These are phyloP conservation scores for Biscogniauxia marginata DNA, from an alignment of 2,329 filamentous ascomycete genomes.

Conservation along the genomic window DNA sequence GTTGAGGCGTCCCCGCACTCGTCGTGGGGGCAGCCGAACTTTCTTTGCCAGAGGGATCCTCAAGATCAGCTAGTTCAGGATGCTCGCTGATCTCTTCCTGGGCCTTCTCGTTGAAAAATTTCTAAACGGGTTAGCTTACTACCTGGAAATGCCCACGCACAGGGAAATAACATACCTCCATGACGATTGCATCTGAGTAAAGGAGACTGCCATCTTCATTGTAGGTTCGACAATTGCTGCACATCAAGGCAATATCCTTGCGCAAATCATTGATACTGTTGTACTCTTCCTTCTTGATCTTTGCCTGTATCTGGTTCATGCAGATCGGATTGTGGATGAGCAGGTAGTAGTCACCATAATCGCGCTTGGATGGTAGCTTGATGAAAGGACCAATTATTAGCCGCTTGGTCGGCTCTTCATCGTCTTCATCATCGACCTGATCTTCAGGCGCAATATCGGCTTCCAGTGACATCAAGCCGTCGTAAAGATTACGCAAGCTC, in stretches of 20 bases:
- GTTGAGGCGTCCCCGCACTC: constrained; percentile 63
- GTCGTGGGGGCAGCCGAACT: constrained; percentile 52
- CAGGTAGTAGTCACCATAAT: constrained; percentile 93
- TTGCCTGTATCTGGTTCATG: constrained; percentile 91
- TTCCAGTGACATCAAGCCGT: constrained; percentile 79
- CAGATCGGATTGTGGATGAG: constrained; percentile 91
- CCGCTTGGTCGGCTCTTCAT: constrained; percentile 62
- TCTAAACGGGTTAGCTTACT: constrained; percentile 43
- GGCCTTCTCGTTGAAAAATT: constrained; percentile 55
- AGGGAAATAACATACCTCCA: constrained; percentile 66
- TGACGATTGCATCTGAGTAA: constrained; percentile 87
- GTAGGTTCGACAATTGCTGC: constrained; percentile 89
- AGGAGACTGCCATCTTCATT: constrained; percentile 94
- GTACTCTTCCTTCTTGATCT: constrained; percentile 96
- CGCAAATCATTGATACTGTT: constrained; percentile 75
- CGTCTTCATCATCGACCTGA: constrained; percentile 50
- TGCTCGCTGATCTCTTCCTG: constrained; percentile 54
- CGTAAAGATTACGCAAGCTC: constrained; percentile 74
- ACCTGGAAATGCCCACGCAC: background rate
- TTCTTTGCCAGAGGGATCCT: constrained; percentile 44
- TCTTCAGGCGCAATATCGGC: constrained; percentile 65
- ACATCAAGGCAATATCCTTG: constrained; percentile 79
- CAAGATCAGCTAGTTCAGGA: constrained; percentile 55
- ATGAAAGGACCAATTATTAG: constrained; percentile 93
- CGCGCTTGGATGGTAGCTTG: constrained; percentile 81